Evolutionary conservation across 495 filamentous ascomycete species (phyloP).

Genomic region (Xylaria cubensis): DNA sequence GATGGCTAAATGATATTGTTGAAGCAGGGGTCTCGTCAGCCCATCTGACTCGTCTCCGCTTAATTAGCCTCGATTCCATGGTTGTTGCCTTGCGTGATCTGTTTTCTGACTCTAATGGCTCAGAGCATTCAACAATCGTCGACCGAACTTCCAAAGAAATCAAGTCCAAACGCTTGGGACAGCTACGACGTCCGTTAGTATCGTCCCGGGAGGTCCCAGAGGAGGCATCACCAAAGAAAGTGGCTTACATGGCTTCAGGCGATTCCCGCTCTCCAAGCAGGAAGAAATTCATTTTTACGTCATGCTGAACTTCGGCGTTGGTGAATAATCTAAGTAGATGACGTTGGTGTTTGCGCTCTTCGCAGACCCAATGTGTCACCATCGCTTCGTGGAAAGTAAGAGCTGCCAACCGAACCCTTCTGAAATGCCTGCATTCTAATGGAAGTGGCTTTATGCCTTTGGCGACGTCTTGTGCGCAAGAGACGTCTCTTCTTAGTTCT

Average conservation of each 20-base stretch:
- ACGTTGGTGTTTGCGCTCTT: neutral
- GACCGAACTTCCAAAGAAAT: neutral
- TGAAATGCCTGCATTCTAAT: constrained; percentile 1
- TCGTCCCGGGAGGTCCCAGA: too few relatives aligned
- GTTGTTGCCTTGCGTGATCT: neutral
- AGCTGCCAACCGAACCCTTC: neutral
- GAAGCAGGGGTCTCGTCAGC: neutral
- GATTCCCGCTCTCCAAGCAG: neutral
- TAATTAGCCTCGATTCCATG: neutral
- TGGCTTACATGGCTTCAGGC: neutral
- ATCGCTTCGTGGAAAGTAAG: neutral
- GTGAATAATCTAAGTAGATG: neutral
- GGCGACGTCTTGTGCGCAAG: neutral
- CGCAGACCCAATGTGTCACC: constrained; percentile 1
- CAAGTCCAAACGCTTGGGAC: neutral
- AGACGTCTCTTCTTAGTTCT: neutral
- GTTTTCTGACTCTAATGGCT: neutral
- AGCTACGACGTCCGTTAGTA: neutral
- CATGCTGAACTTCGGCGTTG: neutral
- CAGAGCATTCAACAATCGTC: neutral
- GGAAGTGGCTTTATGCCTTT: neutral
- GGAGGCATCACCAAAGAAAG: neutral
- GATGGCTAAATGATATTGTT: neutral
- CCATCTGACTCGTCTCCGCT: neutral
- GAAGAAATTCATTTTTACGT: neutral